phyloP scores from a whole-genome alignment of 306 rosid genomes.

The Comarum palustre region DNA sequence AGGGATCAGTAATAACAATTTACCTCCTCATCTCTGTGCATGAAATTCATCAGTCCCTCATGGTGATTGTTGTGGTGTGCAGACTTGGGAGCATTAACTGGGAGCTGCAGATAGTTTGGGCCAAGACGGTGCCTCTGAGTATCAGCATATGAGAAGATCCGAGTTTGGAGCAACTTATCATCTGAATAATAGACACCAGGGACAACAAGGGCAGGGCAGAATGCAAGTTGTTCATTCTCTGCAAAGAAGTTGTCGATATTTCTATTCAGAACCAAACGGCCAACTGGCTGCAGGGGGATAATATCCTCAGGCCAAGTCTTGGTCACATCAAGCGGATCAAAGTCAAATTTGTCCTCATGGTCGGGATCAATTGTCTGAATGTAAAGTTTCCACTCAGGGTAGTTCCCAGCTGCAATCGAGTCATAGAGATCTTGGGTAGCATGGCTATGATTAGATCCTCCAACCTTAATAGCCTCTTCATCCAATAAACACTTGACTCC shows the following conservation, averaged over 20 bases:
- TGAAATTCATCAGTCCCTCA: slow-evolving; percentile 89
- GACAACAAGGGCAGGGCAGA: slow-evolving; percentile 76
- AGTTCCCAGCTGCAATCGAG: slow-evolving; percentile 94
- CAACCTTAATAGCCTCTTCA: slow-evolving; percentile 77
- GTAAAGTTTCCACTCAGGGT: slow-evolving; percentile 94
- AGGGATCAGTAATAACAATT: not conserved
- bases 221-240: slow-evolving; percentile 93
- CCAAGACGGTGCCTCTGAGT: slow-evolving; percentile 97
- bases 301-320: slow-evolving; percentile 98
- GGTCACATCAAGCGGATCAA: slow-evolving; percentile 92
- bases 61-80: slow-evolving; percentile 95
- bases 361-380: slow-evolving; percentile 89
- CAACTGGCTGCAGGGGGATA: slow-evolving; percentile 91
- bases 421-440: slow-evolving; percentile 90
- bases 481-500: slow-evolving; percentile 82
- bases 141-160: slow-evolving; percentile 82
- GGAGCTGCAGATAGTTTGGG: slow-evolving; percentile 92
- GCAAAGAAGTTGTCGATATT: slow-evolving; percentile 94
- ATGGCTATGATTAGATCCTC: slow-evolving; percentile 95
- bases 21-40: slow-evolving; percentile 95
- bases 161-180: slow-evolving; percentile 87
- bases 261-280: slow-evolving; percentile 86
- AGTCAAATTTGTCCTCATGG: slow-evolving; percentile 79
- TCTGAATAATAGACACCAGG: slow-evolving; percentile 86
- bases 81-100: slow-evolving; percentile 82